phyloP scores from a whole-genome alignment of 2,329 filamentous ascomycete genomes.

The Fusarium sp. region DNA sequence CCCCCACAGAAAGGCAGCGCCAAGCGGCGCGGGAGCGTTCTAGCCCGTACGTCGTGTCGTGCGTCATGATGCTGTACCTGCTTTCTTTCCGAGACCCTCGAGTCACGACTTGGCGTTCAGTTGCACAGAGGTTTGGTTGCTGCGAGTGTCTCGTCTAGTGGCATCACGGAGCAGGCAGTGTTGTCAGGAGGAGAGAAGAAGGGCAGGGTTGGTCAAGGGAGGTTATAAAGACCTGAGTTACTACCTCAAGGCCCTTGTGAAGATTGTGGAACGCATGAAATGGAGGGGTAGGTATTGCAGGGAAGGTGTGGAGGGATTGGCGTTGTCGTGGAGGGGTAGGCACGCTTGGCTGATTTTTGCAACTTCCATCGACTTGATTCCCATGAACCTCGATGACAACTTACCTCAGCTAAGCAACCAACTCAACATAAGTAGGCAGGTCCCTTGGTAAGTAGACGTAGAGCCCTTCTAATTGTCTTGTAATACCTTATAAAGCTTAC shows the following conservation, averaged over 20 bases:
- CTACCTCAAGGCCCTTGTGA: not conserved
- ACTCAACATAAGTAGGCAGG: not conserved
- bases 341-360: not conserved
- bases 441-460: not conserved
- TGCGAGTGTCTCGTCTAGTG: not conserved
- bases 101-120: not conserved
- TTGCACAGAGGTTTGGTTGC: not conserved
- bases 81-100: not conserved
- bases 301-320: not conserved
- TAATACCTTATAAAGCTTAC: not conserved
- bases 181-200: not conserved
- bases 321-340: not conserved
- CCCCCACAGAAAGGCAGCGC: slow-evolving; percentile 4
- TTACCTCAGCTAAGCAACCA: not conserved
- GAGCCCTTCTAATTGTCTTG: not conserved
- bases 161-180: not conserved
- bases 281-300: not conserved
- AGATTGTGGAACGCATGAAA: not conserved
- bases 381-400: not conserved
- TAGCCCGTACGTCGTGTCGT: not conserved
- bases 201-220: not conserved
- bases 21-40: slow-evolving; percentile 6
- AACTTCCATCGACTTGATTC: not conserved
- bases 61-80: not conserved
- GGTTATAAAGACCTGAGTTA: not conserved